Base-by-base conservation (phyloP, 768 basidiomycete species). In the Pisolithus marmoratus region DNA sequence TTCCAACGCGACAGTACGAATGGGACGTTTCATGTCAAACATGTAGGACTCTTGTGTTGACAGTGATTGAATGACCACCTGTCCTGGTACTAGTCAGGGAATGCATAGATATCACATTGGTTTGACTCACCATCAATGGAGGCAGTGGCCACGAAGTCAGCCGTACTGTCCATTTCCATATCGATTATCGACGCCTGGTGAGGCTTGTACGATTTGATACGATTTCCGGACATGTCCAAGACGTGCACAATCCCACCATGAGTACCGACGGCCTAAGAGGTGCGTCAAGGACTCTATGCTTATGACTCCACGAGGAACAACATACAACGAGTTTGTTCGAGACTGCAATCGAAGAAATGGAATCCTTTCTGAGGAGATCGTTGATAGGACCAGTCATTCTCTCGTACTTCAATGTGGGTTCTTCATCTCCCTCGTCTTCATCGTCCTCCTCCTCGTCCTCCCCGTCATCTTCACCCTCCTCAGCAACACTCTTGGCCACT, bases 221-320 rank as follows among this genome's bases (percentile, higher is more conserved):
- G 82, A 50, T 83, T 79, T 4, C 94, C 95, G 24, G 80, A 70
- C 38, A 89, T 75, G 62, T 85, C 85, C 14, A 96, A 74, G 19
- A 97, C 77, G 63, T 96, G 90, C 3, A 97, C 82, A 56, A 94
- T 84, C n/a, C 95, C 95, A 46, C 79, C 81, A 66, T 97, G 94
- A 2, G 95, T 96, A 20, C 94, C 95, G 36, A 98, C 69, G 23
- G 86, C 90, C 94, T 98, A 60, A 24, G 12, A 52, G 8, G 12
- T 53, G 9, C 23, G 27, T 55, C 19, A 55, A 23, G 1, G 24
- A 40, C 8, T 22, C 22, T 44, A 40, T 6, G 49, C 29, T 1
- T 8, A 2, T 49, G 38, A n/a, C 38, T 36, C 43, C 19, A 36
- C 53, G 24, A n/a, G 15, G 5, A 19, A 38, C 64, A 45, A 22